phyloP scores from a whole-genome alignment of 345 rosid genomes.

The Arabis alpina region DNA sequence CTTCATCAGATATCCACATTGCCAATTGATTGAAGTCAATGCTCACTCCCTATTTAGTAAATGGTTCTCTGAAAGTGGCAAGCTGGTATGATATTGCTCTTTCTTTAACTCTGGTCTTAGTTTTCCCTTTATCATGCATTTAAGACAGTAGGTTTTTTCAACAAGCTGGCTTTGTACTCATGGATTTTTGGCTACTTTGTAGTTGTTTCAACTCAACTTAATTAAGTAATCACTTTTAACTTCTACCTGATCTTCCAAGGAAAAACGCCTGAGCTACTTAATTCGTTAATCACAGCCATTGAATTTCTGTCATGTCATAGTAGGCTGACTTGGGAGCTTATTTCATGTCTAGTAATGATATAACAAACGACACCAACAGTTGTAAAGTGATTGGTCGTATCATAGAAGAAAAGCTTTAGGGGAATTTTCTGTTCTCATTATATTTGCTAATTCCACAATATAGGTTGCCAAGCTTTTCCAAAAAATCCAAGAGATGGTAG shows the following conservation, averaged over 20 bases:
- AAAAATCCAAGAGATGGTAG: conserved; percentile 99
- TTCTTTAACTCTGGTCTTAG: conserved; percentile 14
- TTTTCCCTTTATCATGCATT: conserved; percentile 32
- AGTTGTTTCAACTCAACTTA: conserved; percentile 9
- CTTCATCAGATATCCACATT: conserved; percentile 75
- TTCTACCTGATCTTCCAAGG: not conserved
- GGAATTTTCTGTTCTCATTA: conserved; percentile 7
- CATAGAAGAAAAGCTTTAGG: not conserved
- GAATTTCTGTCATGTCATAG: not conserved
- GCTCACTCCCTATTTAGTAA: conserved; percentile 98
- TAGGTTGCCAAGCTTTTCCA: conserved; percentile 98
- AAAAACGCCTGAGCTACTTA: not conserved
- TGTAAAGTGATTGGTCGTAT: not conserved
- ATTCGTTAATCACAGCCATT: conserved; percentile 1
- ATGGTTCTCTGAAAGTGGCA: conserved; percentile 99
- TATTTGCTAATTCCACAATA: conserved; percentile 24
- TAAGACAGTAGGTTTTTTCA: not conserved
- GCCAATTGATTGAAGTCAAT: conserved; percentile 96
- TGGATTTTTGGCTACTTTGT: conserved; percentile 28
- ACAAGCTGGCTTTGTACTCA: conserved; percentile 8
- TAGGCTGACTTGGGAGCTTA: conserved; percentile 8
- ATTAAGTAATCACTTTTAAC: conserved; percentile 5
- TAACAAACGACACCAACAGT: conserved; percentile 13
- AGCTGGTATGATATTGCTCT: conserved; percentile 65
- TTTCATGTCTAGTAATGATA: conserved; percentile 19